Base-by-base conservation (phyloP, 2,329 filamentous ascomycete species). In the Botrytis elliptica region DNA sequence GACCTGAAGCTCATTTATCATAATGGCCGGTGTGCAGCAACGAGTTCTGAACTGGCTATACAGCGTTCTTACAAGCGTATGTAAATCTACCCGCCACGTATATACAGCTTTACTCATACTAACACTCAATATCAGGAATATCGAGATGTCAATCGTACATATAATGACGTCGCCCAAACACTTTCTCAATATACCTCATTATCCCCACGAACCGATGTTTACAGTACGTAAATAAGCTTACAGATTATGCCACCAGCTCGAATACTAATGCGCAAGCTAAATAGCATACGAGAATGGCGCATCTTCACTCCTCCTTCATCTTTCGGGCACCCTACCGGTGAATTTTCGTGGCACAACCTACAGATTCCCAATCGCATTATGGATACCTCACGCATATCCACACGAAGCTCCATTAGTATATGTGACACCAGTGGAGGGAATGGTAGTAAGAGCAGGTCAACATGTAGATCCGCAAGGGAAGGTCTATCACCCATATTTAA, bases 1-100 rank as follows among this genome's bases (percentile, higher is more conserved):
- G 14, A 5, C 62, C 78, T 77, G 76, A 69, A 33, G 29, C 66
- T 71, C 42, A 55, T 57, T 38, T 71, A 62, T 57, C 72, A 80
- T 33, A 75, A 82, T 82, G 81, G 81, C 81, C 87, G 89, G 91
- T 79, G 93, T 97, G 81, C 92, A 93, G 79, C 94, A 97, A 83
- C 93, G 94, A 84, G 92, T 97, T 75, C 87, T 98, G 80, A 95
- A 94, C 84, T 98, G 95, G 95, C 90, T 98, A 9, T 97, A 97
- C 84, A 96, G 93, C 84, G 91, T 97, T 73, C 85, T 98, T 74
- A 93, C 92, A 60, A 93, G 90, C 79, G 92, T 94, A 84, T 67
- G 85, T 78, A 40, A 29, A 65, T 74, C 40, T 75, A 25, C 29
- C 20, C 40, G 49, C 64, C 9, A 42, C 36, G 60, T 16, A 40